Percentiles rank a stretch among this genome's conserved stretches.
phyloP scores from a whole-genome alignment of 768 basidiomycete species.

The Paxillus involutus region DNA sequence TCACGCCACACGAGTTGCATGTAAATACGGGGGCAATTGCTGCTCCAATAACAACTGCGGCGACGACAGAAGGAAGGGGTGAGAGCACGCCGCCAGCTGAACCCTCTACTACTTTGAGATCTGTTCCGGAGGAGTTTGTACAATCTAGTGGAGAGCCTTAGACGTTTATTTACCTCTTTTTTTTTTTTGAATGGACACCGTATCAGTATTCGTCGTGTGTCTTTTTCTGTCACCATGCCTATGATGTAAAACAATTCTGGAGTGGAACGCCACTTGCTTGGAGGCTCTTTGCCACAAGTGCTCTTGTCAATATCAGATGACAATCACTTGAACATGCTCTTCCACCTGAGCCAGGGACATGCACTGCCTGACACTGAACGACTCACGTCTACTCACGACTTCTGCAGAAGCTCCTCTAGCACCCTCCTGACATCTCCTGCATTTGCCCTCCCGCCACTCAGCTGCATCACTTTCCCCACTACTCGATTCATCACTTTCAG shows the following conservation, averaged over 20 bases:
- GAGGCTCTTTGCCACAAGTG: too few species aligned
- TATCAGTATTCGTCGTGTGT: constrained; percentile 2
- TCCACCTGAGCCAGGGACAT: too few species aligned
- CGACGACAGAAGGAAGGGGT: constrained; percentile 2
- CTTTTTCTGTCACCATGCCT: background rate
- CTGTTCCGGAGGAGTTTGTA: constrained; percentile 14
- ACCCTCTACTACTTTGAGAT: background rate
- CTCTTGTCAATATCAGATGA: too few species aligned
- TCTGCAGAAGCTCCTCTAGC: constrained; percentile 46
- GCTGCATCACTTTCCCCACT: constrained; percentile 66
- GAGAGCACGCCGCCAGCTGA: constrained; percentile 8
- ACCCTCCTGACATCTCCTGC: constrained; percentile 55
- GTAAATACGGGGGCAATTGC: constrained; percentile 11
- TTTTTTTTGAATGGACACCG: constrained; percentile 5
- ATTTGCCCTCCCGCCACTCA: constrained; percentile 76
- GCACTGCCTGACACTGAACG: background rate
- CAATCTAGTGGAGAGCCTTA: constrained; percentile 13
- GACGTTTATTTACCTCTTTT: constrained; percentile 8
- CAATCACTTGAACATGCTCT: too few species aligned
- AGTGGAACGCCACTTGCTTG: too few species aligned
- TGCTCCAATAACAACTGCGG: background rate
- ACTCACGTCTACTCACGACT: background rate
- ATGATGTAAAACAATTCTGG: constrained; percentile 5
- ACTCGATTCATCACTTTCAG: constrained; percentile 64
- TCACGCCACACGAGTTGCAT: constrained; percentile 19